Base-by-base conservation (phyloP, 441 rosid genomes). In the Erodium moschatum region DNA sequence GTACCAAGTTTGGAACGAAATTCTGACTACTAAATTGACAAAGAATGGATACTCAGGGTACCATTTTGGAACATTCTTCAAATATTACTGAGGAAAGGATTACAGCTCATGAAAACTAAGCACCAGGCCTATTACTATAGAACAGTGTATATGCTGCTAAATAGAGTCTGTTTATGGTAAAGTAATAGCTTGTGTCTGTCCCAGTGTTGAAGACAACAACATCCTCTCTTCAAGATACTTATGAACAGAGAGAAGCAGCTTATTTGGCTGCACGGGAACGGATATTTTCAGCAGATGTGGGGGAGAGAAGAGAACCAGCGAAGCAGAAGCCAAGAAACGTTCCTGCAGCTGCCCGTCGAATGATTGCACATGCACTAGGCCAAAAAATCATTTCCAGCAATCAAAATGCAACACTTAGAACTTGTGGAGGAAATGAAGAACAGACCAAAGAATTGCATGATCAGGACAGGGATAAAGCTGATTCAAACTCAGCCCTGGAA, bases 301-400 rank as follows among this genome's bases (percentile, higher is more conserved):
- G 44, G 46, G 84, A 81, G 64, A 60, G 64, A 44, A 71, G 54
- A 68, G 86, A 81, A 73, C 76, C 86, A 4, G 68, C 73, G 7
- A 73, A 54, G 76, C 81, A 78, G 69, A 86, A 78, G 80, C 85
- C 85, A 62, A 72, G 78, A 18, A 73, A 46, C 46, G 78, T 76
- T 62, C 90, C 89, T 61, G 81, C 78, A 42, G 93, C 81, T 75
- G 93, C 93, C 68, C 90, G 82, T 58, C 78, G 93, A 66, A 88
- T 88, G 93, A 88, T 88, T 69, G 89, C 93, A 60, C 90, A 84
- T 81, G 93, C 90, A 56, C 77, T 88, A 76, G 93, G 93, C 68
- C 82, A 81, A 74, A 86, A 72, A 67, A 29, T 82, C 9, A 76
- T 66, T 58, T 64, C 71, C 62, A 0, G 46, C 29, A 38, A 66